Conservation (phyloP, 306 rosid species). For the Sphenostylis stenocarpa region DNA sequence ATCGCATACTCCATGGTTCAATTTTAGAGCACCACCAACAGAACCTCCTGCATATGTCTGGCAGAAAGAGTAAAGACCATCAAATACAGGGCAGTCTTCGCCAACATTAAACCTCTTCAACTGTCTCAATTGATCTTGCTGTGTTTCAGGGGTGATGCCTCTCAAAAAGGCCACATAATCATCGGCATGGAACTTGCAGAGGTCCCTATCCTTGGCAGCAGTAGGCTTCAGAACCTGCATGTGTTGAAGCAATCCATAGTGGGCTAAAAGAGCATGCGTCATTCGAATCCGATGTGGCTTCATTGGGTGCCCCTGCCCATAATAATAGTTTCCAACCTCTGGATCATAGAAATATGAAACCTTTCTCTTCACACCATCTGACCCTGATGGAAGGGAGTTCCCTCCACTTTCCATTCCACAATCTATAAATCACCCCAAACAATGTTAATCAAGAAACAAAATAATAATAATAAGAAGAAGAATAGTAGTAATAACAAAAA, state of each 20-base stretch:
- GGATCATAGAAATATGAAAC: constrained; percentile 55
- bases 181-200: constrained; percentile 55
- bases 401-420: constrained; percentile 49
- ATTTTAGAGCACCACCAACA: constrained; percentile 49
- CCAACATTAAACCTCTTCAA: constrained; percentile 55
- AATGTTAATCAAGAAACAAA: background rate
- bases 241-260: constrained; percentile 55
- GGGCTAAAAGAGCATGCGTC: constrained; percentile 58
- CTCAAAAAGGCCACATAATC: constrained; percentile 52
- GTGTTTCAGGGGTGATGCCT: constrained; percentile 54
- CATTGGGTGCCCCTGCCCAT: constrained; percentile 59
- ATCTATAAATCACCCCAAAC: constrained; percentile 22
- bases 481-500: no score
- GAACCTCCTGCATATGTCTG: constrained; percentile 58
- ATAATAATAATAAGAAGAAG: background rate
- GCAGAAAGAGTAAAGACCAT: constrained; percentile 55
- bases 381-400: constrained; percentile 51
- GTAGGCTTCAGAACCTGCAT: constrained; percentile 54
- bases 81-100: constrained; percentile 52
- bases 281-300: constrained; percentile 54
- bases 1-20: constrained; percentile 46
- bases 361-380: constrained; percentile 53
- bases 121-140: constrained; percentile 51
- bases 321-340: constrained; percentile 58
- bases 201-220: constrained; percentile 52